These are phyloP conservation scores for Closterium sp. DNA, from an alignment of 139 green algal species.

Conservation along the genomic window DNA sequence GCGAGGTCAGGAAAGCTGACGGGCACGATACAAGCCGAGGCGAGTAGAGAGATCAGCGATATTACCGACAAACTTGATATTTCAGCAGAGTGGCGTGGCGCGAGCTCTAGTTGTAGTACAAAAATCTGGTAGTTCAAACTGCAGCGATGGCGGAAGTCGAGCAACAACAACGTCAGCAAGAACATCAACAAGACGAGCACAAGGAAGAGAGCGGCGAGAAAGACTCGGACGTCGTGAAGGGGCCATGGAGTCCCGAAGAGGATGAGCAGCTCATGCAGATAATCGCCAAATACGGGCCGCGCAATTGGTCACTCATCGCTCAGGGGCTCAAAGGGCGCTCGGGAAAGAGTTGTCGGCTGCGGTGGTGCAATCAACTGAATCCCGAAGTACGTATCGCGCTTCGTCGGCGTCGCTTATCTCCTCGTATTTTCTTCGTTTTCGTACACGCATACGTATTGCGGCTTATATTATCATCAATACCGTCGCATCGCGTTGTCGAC, in stretches of 20 bases:
- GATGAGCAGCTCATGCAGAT: slow-evolving; percentile 62
- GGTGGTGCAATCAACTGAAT: slow-evolving; percentile 65
- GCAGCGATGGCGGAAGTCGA: not conserved
- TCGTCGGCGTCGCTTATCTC: not conserved
- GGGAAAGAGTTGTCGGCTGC: slow-evolving; percentile 81
- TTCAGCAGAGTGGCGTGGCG: too few relatives aligned
- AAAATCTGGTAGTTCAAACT: not conserved
- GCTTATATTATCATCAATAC: too few relatives aligned
- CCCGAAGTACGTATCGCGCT: slow-evolving; percentile 26
- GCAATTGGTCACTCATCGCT: slow-evolving; percentile 81
- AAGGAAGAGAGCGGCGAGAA: not conserved
- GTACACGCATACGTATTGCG: too few relatives aligned
- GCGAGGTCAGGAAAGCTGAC: not conserved
- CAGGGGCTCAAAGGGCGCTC: slow-evolving; percentile 70
- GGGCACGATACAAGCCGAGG: not conserved
- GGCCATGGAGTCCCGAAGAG: slow-evolving; percentile 74
- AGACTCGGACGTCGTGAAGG: slow-evolving; percentile 68
- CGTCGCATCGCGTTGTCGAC: too few relatives aligned
- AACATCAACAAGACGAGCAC: not conserved
- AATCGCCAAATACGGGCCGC: slow-evolving; percentile 60
- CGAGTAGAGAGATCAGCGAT: too few relatives aligned
- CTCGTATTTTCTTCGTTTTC: too few relatives aligned
- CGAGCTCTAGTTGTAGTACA: too few relatives aligned
- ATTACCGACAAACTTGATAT: too few relatives aligned
- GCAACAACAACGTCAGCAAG: not conserved